Evolutionary conservation across 2,329 filamentous ascomycete genomes (phyloP).

Genomic region (Diaporthe sp.): DNA sequence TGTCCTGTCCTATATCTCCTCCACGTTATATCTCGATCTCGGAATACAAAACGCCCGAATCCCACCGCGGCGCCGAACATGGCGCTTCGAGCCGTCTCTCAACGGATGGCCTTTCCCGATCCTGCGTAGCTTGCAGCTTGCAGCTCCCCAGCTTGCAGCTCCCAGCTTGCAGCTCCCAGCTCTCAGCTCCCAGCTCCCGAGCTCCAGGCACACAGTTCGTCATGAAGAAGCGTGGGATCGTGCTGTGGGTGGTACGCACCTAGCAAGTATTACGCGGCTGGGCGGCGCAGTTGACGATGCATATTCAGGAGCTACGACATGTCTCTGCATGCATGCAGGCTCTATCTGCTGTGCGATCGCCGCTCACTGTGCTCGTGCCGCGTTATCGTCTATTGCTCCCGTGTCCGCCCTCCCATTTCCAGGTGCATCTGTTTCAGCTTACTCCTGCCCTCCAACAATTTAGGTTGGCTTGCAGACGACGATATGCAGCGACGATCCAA

Average conservation of each 20-base stretch:
- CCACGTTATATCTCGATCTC: constrained; percentile 26
- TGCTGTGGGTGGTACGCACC: neutral
- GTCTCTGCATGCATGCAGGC: constrained; percentile 9
- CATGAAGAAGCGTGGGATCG: neutral
- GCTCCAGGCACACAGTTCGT: neutral
- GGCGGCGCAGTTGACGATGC: constrained; percentile 19
- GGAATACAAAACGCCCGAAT: constrained; percentile 19
- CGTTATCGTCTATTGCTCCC: neutral
- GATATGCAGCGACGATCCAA: constrained; percentile 24
- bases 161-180: neutral
- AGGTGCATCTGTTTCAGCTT: constrained; percentile 17
- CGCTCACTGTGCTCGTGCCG: neutral
- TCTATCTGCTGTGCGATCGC: neutral
- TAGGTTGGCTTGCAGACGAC: constrained; percentile 19
- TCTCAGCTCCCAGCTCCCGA: neutral
- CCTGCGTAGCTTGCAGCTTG: neutral
- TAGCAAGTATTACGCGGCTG: neutral
- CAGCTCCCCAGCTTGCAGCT: neutral
- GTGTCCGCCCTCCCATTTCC: neutral
- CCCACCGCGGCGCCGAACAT: constrained; percentile 6
- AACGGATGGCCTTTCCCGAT: constrained; percentile 16
- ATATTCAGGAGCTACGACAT: constrained; percentile 8
- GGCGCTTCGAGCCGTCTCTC: constrained; percentile 14
- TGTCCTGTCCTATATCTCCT: constrained; percentile 3
- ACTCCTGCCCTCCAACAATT: constrained; percentile 17